Conservation (phyloP, 345 rosid species). For the Melaleuca alternifolia region DNA sequence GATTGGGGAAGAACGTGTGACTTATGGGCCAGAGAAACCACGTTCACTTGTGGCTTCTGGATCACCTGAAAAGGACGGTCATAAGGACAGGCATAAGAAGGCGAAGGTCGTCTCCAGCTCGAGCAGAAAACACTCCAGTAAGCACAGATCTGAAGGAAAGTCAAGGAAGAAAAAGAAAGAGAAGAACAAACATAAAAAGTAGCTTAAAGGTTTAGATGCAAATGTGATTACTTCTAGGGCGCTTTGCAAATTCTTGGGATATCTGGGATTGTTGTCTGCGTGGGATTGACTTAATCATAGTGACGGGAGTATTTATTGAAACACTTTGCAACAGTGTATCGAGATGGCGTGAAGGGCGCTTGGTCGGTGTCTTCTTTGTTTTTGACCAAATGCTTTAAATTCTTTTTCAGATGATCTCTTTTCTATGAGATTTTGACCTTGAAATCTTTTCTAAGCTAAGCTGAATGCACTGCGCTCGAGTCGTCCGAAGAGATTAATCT, state of each 20-base stretch:
- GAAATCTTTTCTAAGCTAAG: background rate
- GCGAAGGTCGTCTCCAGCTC: constrained; percentile 18
- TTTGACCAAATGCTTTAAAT: background rate
- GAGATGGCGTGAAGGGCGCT: background rate
- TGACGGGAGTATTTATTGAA: background rate
- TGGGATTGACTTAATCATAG: background rate
- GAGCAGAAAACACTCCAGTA: constrained; percentile 31
- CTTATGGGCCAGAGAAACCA: constrained; percentile 50
- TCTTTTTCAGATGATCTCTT: background rate
- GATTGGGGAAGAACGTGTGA: constrained; percentile 10
- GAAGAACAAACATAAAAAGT: constrained; percentile 11
- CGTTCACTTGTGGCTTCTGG: constrained; percentile 7
- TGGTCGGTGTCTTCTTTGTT: background rate
- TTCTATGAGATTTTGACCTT: background rate
- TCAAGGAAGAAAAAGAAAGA: constrained; percentile 27
- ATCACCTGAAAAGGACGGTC: constrained; percentile 29
- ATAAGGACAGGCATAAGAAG: constrained; percentile 16
- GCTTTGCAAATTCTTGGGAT: background rate
- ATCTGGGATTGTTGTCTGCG: background rate
- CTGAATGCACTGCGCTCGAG: background rate
- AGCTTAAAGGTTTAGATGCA: background rate
- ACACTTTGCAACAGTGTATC: background rate
- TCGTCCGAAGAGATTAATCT: background rate
- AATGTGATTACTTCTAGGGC: background rate
- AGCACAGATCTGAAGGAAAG: constrained; percentile 34